phyloP scores from a whole-genome alignment of 2,329 filamentous ascomycete species.

The Sordariomycetes sp. region DNA sequence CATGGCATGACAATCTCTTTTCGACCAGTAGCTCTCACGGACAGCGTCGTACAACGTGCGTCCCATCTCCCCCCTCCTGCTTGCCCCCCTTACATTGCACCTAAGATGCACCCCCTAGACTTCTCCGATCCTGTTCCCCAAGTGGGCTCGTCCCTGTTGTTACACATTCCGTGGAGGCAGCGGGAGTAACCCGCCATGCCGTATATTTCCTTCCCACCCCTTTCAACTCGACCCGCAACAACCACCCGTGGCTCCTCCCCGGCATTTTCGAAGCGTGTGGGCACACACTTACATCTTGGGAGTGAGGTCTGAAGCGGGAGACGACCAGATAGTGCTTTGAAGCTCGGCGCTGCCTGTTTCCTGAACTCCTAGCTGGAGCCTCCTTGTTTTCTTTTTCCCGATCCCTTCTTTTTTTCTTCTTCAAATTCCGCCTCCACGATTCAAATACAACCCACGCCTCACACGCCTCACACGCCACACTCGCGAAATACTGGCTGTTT shows the following conservation, averaged over 20 bases:
- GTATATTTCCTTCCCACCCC: constrained; percentile 1
- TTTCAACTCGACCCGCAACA: neutral
- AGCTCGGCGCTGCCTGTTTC: neutral
- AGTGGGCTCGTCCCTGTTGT: neutral
- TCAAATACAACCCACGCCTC: neutral
- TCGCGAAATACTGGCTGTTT: neutral
- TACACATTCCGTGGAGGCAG: neutral
- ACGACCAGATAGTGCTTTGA: neutral
- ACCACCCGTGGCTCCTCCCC: neutral
- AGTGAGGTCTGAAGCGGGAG: neutral
- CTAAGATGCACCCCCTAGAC: neutral
- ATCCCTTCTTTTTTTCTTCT: neutral
- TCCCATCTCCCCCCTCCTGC: neutral
- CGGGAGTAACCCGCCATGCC: neutral
- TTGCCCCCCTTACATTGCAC: neutral
- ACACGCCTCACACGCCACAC: neutral
- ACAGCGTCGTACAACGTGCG: neutral
- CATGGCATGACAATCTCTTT: neutral
- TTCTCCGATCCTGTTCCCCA: neutral
- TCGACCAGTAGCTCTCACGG: neutral
- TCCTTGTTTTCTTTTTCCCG: neutral
- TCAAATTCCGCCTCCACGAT: neutral
- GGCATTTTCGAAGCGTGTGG: neutral
- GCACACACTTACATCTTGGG: neutral
- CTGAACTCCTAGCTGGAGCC: neutral